Evolutionary conservation across 192 early-diverging fungal species (phyloP).

Genomic region (Rhizophagus sp.): DNA sequence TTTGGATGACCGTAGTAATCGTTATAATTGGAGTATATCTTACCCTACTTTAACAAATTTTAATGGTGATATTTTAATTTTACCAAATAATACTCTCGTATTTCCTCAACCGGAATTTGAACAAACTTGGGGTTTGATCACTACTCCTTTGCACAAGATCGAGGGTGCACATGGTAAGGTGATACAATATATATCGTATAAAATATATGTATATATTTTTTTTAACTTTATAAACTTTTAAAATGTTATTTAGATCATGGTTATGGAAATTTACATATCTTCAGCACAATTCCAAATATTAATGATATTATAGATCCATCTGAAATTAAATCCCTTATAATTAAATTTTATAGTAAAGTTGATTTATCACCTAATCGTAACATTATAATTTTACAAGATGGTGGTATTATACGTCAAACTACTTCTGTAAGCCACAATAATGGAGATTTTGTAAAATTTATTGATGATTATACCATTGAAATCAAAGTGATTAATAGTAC

Average conservation of each 20-base stretch:
- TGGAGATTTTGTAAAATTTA: neutral
- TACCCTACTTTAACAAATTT: neutral
- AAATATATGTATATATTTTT: no score
- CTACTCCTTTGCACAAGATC: neutral
- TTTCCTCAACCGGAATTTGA: no score
- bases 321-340: neutral
- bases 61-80: no score
- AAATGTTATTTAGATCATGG: neutral
- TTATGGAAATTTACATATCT: neutral
- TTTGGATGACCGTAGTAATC: neutral
- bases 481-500: neutral
- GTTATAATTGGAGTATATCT: no score
- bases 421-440: no score
- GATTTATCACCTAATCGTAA: neutral
- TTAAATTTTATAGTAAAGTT: neutral
- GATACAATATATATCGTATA: neutral
- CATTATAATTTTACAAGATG: slow-evolving; percentile 7
- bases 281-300: neutral
- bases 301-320: neutral
- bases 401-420: neutral
- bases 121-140: no score
- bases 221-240: no score
- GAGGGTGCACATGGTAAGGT: neutral
- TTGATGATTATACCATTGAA: neutral
- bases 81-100: no score